Base-by-base conservation (phyloP, 2,329 filamentous ascomycete species). In the Sodiomyces alkalinus region DNA sequence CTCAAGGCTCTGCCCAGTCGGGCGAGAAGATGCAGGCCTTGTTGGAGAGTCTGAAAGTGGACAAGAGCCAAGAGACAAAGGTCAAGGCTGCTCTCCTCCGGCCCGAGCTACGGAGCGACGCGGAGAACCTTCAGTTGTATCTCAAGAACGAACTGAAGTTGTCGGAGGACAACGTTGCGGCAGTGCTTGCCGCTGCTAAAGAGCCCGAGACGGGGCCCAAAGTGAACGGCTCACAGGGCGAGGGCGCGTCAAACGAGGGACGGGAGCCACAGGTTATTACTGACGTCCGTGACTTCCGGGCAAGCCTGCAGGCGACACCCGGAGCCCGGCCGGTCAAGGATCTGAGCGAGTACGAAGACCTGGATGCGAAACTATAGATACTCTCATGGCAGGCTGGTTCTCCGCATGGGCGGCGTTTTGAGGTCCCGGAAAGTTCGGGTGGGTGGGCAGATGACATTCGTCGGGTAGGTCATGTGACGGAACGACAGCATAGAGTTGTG, bases 321-420 rank as follows among this genome's bases (percentile, higher is more conserved):
- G 87, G 81, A 1, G 72, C 85, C 2, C 64, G 64, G 35, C 70
- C 86, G 0, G 69, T 80, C 17, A 75, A 68, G 45, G 78, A 90
- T 39, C 52, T 96, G 31, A 77, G 65, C 36, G 80, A 85, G 44
- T 96, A 87, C 51, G 80, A 93, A 48, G 87, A 94, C 34, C 61
- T 76, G 34, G 82, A 81, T 37, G 58, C 80, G 10, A 94, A 94
- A 58, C 63, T 94, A 32, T 87, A 50, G 64, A n/a, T n/a, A n/a
- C n/a, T n/a, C n/a, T n/a, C n/a, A n/a, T n/a, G n/a, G n/a, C n/a
- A n/a, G n/a, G n/a, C n/a, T n/a, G n/a, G n/a, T n/a, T n/a, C n/a
- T n/a, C n/a, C n/a, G n/a, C n/a, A n/a, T n/a, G n/a, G n/a, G n/a
- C n/a, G n/a, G n/a, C n/a, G n/a, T n/a, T n/a, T n/a, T n/a, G n/a